Evolutionary conservation across 768 basidiomycete genomes (phyloP), one percentile per base, ranked within the genome.

Genomic region (Boletus rubroflammeus): DNA sequence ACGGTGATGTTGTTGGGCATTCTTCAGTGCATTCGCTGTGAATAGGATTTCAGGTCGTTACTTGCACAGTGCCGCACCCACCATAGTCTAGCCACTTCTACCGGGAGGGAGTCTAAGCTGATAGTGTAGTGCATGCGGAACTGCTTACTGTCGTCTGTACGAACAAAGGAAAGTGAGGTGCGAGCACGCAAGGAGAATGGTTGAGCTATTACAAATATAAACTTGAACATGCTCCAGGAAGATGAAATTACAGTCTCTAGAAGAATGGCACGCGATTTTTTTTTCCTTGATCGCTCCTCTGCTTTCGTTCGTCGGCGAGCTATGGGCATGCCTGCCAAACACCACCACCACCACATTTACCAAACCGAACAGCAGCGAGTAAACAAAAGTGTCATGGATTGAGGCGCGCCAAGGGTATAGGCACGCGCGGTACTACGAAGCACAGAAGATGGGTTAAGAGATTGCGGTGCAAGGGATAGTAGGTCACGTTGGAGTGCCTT

Each of bases 401-500:
- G 25, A 88, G 74, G 0, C 85, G 86, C 2, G 88, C 62, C 0
- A 88, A 75, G 3, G 78, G 77, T 38, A 88, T 84, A 36, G 86
- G 86, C 6, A 88, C 85, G 26, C 73, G 70, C 13, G 74, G 72
- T 31, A 76, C n/a, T n/a, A n/a, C n/a, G 73, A 43, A 80, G 75
- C 57, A 73, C 76, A 44, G 76, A 76, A 39, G 72, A 68, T n/a
- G 66, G 70, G 13, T 67, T 74, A 34, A 67, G 72, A 38, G 76
- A 77, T 69, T 82, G 85, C 50, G 76, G 72, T 2, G 86, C 82
- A 19, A 76, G 73, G 8, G 85, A 85, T 1, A 86, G n/a, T n/a
- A n/a, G 74, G 7, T 82, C 81, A 11, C 81, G 79, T 56, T 83
- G 84, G 40, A 88, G 83, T 58, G 82, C 83, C 61, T 85, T 85